phyloP scores from a whole-genome alignment of 2,329 filamentous ascomycete species.

The Trichoderma sp. region DNA sequence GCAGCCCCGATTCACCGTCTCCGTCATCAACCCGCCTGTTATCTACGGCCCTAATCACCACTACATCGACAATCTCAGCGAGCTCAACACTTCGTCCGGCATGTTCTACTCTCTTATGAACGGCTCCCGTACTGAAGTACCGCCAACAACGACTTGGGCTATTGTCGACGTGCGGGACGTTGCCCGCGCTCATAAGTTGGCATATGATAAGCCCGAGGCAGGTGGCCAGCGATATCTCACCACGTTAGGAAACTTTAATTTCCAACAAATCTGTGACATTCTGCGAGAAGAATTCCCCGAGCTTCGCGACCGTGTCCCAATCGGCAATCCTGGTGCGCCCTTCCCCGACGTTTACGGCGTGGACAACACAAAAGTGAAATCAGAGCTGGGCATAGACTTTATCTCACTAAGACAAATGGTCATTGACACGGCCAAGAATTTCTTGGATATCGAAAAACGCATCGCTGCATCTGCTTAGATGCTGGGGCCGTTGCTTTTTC shows the following conservation, averaged over 20 bases:
- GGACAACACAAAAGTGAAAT: slow-evolving; percentile 6
- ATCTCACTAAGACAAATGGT: slow-evolving; percentile 8
- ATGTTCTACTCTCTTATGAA: slow-evolving; percentile 36
- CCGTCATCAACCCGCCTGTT: slow-evolving; percentile 33
- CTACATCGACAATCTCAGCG: slow-evolving; percentile 25
- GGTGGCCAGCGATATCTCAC: slow-evolving; percentile 35
- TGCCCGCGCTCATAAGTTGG: slow-evolving; percentile 34
- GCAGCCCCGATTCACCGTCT: slow-evolving; percentile 32
- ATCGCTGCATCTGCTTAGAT: not conserved
- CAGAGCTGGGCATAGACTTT: slow-evolving; percentile 19
- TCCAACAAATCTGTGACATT: slow-evolving; percentile 47
- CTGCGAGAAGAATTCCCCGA: slow-evolving; percentile 54
- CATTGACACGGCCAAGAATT: slow-evolving; percentile 14
- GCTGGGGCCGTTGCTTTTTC: not conserved
- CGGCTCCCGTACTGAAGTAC: slow-evolving; percentile 33
- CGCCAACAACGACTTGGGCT: slow-evolving; percentile 27
- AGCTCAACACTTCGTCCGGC: slow-evolving; percentile 33
- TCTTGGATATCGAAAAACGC: slow-evolving; percentile 1
- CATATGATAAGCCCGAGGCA: slow-evolving; percentile 27
- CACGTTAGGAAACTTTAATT: slow-evolving; percentile 30
- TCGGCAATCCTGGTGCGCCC: slow-evolving; percentile 13
- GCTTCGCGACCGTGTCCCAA: slow-evolving; percentile 50
- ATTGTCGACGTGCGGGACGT: slow-evolving; percentile 37
- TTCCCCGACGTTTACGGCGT: slow-evolving; percentile 12
- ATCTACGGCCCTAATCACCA: slow-evolving; percentile 33